Evolutionary conservation across 2,329 filamentous ascomycete genomes (phyloP).

Genomic region (Diaporthe sp.): DNA sequence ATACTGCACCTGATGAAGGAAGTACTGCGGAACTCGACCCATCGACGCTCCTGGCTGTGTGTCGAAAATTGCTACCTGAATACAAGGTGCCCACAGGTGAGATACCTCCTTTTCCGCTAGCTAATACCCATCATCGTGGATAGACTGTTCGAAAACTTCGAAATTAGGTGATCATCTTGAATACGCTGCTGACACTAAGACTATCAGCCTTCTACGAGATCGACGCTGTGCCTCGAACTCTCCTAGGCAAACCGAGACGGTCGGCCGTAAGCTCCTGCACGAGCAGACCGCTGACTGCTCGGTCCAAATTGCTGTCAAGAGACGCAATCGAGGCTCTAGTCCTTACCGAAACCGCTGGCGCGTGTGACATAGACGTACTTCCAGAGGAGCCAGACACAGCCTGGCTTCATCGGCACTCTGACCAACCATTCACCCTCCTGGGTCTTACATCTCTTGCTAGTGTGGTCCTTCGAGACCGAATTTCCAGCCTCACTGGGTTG

Average conservation of each 20-base stretch:
- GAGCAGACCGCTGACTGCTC: constrained; percentile 8
- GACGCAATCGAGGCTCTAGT: constrained; percentile 20
- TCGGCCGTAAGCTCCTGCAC: not conserved
- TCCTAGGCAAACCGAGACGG: constrained; percentile 13
- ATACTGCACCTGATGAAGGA: not conserved
- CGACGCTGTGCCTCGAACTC: constrained; percentile 9
- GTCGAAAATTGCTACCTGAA: not conserved
- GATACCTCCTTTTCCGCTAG: too few species aligned
- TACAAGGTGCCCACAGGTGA: too few species aligned
- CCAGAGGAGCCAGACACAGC: not conserved
- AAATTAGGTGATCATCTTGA: too few species aligned
- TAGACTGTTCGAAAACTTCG: too few species aligned
- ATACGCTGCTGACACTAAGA: not conserved
- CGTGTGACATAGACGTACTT: not conserved
- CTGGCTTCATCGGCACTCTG: not conserved
- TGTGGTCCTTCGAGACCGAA: constrained; percentile 21
- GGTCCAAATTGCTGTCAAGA: not conserved
- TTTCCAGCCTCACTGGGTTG: constrained; percentile 21
- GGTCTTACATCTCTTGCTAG: constrained; percentile 18
- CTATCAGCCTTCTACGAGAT: not conserved
- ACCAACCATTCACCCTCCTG: not conserved
- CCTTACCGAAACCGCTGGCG: not conserved
- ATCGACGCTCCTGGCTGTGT: too few species aligned
- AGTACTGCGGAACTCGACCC: not conserved
- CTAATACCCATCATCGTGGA: too few species aligned